Conservation (phyloP, 306 rosid genomes). For the Acacia melanoxylon region DNA sequence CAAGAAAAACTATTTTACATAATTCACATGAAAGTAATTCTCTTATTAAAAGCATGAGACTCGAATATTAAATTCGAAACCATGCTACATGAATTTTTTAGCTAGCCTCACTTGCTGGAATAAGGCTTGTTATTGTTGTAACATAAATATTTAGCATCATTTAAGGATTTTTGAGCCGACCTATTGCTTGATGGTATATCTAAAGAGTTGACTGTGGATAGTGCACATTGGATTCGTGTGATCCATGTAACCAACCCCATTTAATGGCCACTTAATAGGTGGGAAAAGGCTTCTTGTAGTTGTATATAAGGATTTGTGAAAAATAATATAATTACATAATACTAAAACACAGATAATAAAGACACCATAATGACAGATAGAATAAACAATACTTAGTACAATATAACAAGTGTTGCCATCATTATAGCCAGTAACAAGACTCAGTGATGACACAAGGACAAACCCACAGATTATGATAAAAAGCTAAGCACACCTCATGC, state of each 20-base stretch:
- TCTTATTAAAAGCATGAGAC: not conserved
- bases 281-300: not conserved
- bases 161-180: not conserved
- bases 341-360: not conserved
- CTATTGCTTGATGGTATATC: not conserved
- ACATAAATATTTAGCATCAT: not conserved
- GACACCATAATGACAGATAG: not conserved
- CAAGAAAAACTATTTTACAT: not conserved
- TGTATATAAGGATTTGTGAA: not conserved
- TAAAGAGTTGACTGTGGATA: not conserved
- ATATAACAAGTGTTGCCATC: conserved; percentile 4
- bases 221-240: not conserved
- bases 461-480: conserved; percentile 6
- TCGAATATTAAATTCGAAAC: not conserved
- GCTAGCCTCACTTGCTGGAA: not conserved
- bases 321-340: not conserved
- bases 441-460: not conserved
- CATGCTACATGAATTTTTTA: not conserved
- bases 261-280: not conserved
- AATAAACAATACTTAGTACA: conserved; percentile 9
- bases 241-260: not conserved
- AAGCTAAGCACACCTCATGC: conserved; percentile 63
- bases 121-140: not conserved
- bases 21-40: not conserved
- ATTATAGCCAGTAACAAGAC: not conserved